phyloP scores from a whole-genome alignment of 1,139 yeast genomes.

The Scheffersomyces quercinus region DNA sequence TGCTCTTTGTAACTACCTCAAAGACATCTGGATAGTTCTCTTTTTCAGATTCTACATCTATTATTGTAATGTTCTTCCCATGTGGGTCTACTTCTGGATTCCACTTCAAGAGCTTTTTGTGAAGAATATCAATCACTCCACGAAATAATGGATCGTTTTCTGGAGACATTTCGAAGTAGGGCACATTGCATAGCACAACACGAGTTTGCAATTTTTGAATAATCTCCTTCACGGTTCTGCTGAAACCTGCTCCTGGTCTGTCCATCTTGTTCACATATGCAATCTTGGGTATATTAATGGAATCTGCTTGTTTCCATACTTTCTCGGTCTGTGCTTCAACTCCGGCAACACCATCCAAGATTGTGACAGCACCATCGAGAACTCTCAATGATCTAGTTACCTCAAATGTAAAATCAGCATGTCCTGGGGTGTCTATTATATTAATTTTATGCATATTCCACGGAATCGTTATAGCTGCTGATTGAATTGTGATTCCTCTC shows the following conservation, averaged over 20 bases:
- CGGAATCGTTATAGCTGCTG: constrained; percentile 91
- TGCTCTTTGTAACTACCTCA: constrained; percentile 54
- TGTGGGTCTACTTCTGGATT: constrained; percentile 41
- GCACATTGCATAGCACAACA: constrained; percentile 76
- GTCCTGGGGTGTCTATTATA: constrained; percentile 96
- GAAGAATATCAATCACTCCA: constrained; percentile 85
- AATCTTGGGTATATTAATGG: constrained; percentile 67
- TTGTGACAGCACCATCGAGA: constrained; percentile 89
- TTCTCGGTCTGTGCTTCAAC: constrained; percentile 98
- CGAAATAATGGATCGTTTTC: constrained; percentile 50
- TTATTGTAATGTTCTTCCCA: constrained; percentile 58
- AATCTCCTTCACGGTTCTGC: constrained; percentile 84
- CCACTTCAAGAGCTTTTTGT: constrained; percentile 70
- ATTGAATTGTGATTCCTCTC: constrained; percentile 93
- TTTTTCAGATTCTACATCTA: constrained; percentile 34
- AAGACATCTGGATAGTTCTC: constrained; percentile 32
- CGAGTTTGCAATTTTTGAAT: constrained; percentile 75
- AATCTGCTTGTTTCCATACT: constrained; percentile 88
- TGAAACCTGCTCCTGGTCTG: constrained; percentile 91
- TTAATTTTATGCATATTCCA: constrained; percentile 82
- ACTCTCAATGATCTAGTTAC: constrained; percentile 88
- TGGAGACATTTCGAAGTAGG: constrained; percentile 53
- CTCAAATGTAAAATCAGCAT: constrained; percentile 95
- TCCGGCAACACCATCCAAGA: constrained; percentile 94
- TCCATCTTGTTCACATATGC: constrained; percentile 95